Base-by-base conservation (phyloP, 2,329 filamentous ascomycete species). In the Nemania diffusa region DNA sequence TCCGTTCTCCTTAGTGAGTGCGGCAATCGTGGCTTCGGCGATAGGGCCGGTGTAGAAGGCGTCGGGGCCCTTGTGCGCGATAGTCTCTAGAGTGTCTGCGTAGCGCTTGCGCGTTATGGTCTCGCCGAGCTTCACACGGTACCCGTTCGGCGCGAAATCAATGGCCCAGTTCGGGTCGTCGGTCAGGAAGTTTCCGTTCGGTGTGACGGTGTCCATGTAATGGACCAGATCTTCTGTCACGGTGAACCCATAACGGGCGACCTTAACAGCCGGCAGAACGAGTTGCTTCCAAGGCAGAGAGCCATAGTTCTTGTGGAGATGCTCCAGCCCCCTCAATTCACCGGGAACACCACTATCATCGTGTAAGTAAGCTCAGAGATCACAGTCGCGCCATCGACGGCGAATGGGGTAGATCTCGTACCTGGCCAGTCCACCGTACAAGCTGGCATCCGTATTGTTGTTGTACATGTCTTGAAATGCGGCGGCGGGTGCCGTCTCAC, bases 391-490 rank as follows among this genome's bases (percentile, higher is more conserved):
- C 15, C 7, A 51, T 6, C 2, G 9, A 22, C 17, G 8, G 29
- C 32, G 27, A 13, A 0, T 79, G 80, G 2, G 75, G 8, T 40
- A 3, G 13, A 40, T 71, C 78, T 87, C 88, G 71, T 90, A 93
- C 76, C 84, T 87, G 37, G 92, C 92, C 27, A 95, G 81, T 5
- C 93, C 93, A 1, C 92, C 91, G 44, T 82, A 84, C 3, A 93
- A 81, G 57, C 91, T 92, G 2, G 85, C 85, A 4, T 84, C 80
- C 0, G 84, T 85, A 71, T 94, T 87, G 68, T 91, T 87, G 60
- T 87, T 87, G 79, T 90, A 97, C 94, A 97, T 97, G 71, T 93
- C 87, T 77, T 94, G 83, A 69, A 86, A 91, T 0, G 92, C 90
- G 1, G 92, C 92, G 0, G 90, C 92, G 0, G 94, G 93, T 0